Base-by-base conservation (phyloP, 2,329 filamentous ascomycete genomes). In the Berkeleyomyces basicola region DNA sequence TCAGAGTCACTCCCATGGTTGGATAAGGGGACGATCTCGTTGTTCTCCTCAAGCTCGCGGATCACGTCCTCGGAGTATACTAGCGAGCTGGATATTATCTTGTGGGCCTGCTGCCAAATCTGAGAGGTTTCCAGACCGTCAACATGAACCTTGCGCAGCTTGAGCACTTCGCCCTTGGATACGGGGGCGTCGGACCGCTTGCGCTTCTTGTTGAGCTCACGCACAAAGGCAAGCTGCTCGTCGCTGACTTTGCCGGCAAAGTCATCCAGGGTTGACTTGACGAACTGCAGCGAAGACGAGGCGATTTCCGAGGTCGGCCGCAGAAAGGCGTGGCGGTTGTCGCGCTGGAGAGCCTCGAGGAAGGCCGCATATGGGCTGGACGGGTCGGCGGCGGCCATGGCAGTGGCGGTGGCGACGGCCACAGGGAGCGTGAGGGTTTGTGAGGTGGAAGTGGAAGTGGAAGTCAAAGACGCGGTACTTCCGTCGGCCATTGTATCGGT, bases 51-150 rank as follows among this genome's bases (percentile, higher is more conserved):
- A 40, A 84, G 70, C 66, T 79, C 78, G 59, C 75, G 71, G 14
- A 83, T 70, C 3, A 74, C 70, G 4, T 74, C 71, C 58, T 77
- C 73, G 0, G 79, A 78, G 66, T 81, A 77, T 49, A 75, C 72
- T 55, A 83, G 68, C 9, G 80, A 74, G 57, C 78, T 78, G 10
- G 73, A 80, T 63, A 97, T 84, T 23, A 97, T 89, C 68, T 88
- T 83, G 70, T 85, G 86, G 7, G 90, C 87, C 75, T 99, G 93
- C 73, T 96, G 89, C 88, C 92, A 99, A 51, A 99, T 85, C 73
- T 97, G 92, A 23, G 85, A 83, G 9, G 88, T 85, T 68, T 87
- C 88, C 68, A 97, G 96, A 0, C 92, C 93, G 63, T 95, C 84
- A 5, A 90, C 78, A 71, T 96, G 88, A 14, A 99, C 77, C 72